A percentile compares a stretch with the other conserved stretches of the same genome.
phyloP scores from a whole-genome alignment of 129 eudicot species.

The Dittrichia graveolens region DNA sequence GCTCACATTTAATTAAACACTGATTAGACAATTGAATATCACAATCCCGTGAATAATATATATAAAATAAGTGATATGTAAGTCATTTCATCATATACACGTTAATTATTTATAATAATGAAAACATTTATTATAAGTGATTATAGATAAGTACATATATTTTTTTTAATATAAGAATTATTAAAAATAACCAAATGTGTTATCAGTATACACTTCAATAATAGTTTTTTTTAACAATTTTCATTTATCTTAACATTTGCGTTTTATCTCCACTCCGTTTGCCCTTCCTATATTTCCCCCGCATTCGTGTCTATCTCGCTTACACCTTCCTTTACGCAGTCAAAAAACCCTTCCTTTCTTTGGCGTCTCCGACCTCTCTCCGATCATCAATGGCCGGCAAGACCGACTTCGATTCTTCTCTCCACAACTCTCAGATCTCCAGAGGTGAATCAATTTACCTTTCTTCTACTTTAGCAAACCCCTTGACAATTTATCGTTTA shows the following conservation, averaged over 20 bases:
- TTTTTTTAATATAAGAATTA: too few relatives aligned
- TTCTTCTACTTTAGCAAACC: neutral
- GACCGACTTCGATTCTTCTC: conserved; percentile 50
- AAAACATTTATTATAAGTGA: too few relatives aligned
- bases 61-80: too few relatives aligned
- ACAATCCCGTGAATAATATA: too few relatives aligned
- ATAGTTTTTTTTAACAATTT: too few relatives aligned
- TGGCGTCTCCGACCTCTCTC: conserved; percentile 28
- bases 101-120: too few relatives aligned
- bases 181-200: too few relatives aligned
- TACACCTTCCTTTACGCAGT: conserved; percentile 40
- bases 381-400: conserved; percentile 55
- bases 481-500: neutral
- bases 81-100: too few relatives aligned
- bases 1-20: too few relatives aligned
- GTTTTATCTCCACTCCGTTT: conserved; percentile 20
- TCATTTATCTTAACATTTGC: neutral
- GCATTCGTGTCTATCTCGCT: conserved; percentile 36
- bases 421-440: conserved; percentile 48
- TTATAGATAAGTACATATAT: too few relatives aligned
- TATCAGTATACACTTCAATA: too few relatives aligned
- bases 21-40: too few relatives aligned
- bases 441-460: conserved; percentile 31
- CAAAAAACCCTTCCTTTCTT: conserved; percentile 39
- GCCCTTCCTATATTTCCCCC: conserved; percentile 36